A percentile compares a stretch with the other conserved stretches of the same genome.
Evolutionary conservation across 2,329 filamentous ascomycete genomes (phyloP).

Genomic region (Xylaria sp.): DNA sequence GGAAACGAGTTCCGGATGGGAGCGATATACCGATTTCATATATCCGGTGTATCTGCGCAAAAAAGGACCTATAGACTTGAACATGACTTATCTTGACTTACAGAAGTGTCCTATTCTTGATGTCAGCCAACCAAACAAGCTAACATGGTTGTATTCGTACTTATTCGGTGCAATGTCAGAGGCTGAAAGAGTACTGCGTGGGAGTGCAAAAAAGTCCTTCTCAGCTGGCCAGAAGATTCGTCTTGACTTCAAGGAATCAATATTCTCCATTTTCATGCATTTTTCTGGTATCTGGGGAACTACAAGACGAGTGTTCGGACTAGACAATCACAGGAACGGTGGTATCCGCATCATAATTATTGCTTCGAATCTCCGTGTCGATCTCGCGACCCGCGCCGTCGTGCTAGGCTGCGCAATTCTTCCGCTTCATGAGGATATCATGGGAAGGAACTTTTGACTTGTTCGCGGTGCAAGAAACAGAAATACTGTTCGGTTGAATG

Average conservation of each 20-base stretch:
- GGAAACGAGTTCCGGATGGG: neutral
- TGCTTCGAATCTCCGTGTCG: neutral
- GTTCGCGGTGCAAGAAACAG: neutral
- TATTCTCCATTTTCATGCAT: neutral
- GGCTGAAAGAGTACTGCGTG: neutral
- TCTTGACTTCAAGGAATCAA: neutral
- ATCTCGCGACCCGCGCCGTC: neutral
- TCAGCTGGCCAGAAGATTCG: neutral
- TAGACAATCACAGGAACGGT: neutral
- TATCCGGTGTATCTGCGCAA: too few relatives aligned
- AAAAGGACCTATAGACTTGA: too few relatives aligned
- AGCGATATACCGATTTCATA: neutral
- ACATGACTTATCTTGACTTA: neutral
- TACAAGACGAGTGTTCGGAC: neutral
- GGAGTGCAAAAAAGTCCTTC: too few relatives aligned
- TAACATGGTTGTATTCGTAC: neutral
- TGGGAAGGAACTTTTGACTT: neutral
- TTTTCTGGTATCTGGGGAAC: neutral
- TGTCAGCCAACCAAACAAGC: neutral
- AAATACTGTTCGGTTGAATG: neutral
- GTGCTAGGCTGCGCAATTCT: neutral
- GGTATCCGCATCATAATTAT: neutral
- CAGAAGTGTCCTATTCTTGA: neutral
- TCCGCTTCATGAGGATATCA: neutral
- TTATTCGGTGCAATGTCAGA: neutral